Percentiles rank a stretch among this genome's conserved stretches.
These are phyloP conservation scores for Trifolium subterraneum DNA, from an alignment of 306 rosid species.

Conservation along the genomic window DNA sequence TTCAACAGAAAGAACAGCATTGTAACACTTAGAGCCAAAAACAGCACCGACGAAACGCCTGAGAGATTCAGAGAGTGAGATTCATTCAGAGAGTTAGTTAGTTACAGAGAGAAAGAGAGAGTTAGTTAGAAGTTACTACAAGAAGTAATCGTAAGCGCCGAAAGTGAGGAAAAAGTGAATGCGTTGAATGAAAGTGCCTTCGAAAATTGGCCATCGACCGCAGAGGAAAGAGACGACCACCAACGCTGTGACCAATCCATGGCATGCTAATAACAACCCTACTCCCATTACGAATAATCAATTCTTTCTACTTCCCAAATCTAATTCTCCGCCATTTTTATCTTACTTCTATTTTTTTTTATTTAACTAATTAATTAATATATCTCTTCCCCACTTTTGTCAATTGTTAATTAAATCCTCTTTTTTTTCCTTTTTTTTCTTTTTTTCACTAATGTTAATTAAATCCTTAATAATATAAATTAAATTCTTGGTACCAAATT, in stretches of 20 bases:
- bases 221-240: constrained; percentile 82
- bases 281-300: constrained; percentile 55
- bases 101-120: background rate
- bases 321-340: background rate
- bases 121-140: constrained; percentile 46
- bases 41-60: constrained; percentile 76
- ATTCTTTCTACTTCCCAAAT: background rate
- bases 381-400: too few relatives aligned
- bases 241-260: constrained; percentile 64
- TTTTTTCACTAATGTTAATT: too few relatives aligned
- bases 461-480: too few relatives aligned
- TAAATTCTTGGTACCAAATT: too few relatives aligned
- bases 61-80: too few relatives aligned
- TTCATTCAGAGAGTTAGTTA: constrained; percentile 1
- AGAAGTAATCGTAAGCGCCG: constrained; percentile 86
- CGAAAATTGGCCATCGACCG: constrained; percentile 95
- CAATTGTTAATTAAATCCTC: too few relatives aligned
- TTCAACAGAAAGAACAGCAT: constrained; percentile 70
- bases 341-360: background rate
- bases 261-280: constrained; percentile 75
- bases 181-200: constrained; percentile 83
- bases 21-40: constrained; percentile 70
- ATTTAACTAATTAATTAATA: too few relatives aligned
- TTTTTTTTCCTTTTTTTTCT: too few relatives aligned
- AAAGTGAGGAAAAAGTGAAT: constrained; percentile 70